Conservation (phyloP, 2,329 filamentous ascomycete species). For the Diaporthe capsici region DNA sequence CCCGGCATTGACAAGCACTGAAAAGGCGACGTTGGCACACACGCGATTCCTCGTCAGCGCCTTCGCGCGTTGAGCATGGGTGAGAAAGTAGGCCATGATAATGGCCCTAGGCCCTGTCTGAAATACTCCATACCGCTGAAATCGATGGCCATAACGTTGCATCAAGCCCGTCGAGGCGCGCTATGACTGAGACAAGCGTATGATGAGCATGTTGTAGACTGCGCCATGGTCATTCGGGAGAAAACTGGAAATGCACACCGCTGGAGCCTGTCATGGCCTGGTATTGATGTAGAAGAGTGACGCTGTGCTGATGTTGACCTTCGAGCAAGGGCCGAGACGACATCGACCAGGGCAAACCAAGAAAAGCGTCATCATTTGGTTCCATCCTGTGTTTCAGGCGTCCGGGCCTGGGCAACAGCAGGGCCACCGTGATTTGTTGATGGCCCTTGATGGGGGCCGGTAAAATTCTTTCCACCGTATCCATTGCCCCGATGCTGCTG, state of each 20-base stretch:
- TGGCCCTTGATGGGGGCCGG: slow-evolving; percentile 56
- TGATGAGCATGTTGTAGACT: slow-evolving; percentile 17
- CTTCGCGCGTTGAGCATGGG: background rate
- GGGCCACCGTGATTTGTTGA: slow-evolving; percentile 54
- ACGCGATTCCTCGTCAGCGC: background rate
- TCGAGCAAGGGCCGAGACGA: slow-evolving; percentile 42
- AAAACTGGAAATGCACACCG: slow-evolving; percentile 9
- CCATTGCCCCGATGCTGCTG: slow-evolving; percentile 71
- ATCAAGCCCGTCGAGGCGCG: slow-evolving; percentile 1
- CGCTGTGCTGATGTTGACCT: slow-evolving; percentile 44
- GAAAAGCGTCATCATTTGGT: slow-evolving; percentile 52
- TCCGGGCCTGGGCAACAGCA: slow-evolving; percentile 52
- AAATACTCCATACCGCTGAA: slow-evolving; percentile 31
- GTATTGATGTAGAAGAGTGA: slow-evolving; percentile 43
- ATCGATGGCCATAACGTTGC: slow-evolving; percentile 3
- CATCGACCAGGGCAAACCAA: slow-evolving; percentile 47
- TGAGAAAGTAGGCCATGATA: slow-evolving; percentile 3
- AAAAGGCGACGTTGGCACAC: background rate
- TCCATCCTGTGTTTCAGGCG: slow-evolving; percentile 59
- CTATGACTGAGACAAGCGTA: slow-evolving; percentile 13
- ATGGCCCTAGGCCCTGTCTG: background rate
- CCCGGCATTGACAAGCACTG: background rate
- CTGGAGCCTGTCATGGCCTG: slow-evolving; percentile 25
- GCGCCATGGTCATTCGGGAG: background rate
- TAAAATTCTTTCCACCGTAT: slow-evolving; percentile 65